phyloP scores from a whole-genome alignment of 306 rosid genomes.

The Dryas alaskensis region DNA sequence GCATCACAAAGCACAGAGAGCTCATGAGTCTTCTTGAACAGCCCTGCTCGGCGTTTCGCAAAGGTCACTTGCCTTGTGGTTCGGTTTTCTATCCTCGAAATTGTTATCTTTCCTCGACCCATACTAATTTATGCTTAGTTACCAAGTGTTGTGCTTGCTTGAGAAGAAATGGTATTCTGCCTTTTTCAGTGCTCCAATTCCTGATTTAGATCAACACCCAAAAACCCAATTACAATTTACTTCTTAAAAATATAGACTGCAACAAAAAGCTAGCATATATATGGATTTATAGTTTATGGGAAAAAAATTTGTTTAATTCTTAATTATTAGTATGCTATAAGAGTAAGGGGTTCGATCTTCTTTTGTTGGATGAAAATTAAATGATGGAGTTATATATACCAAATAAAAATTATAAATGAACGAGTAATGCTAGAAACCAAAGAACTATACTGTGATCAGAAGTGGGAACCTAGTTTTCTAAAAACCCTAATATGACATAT shows the following conservation, averaged over 20 bases:
- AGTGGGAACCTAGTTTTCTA: constrained; percentile 6
- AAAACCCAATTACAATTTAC: neutral
- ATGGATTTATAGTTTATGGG: neutral
- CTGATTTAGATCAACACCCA: constrained; percentile 8
- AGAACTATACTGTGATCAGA: neutral
- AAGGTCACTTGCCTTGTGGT: constrained; percentile 69
- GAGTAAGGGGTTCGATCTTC: neutral
- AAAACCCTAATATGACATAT: constrained; percentile 12
- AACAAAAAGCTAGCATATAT: neutral
- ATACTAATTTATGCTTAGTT: constrained; percentile 13
- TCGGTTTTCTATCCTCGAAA: constrained; percentile 58
- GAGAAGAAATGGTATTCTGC: constrained; percentile 3
- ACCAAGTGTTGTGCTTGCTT: too few relatives aligned
- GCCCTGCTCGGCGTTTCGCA: constrained; percentile 51
- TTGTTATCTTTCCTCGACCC: constrained; percentile 68
- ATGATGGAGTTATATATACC: neutral
- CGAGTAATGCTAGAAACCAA: neutral
- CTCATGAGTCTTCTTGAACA: constrained; percentile 68
- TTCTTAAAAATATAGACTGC: neutral
- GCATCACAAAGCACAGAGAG: constrained; percentile 81
- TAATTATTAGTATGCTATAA: constrained; percentile 4
- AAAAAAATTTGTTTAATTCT: neutral
- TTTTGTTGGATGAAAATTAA: constrained; percentile 5
- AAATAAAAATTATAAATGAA: neutral
- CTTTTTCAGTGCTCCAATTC: constrained; percentile 1